Base-by-base conservation (phyloP, 768 basidiomycete genomes). In the Mycena leptocephala region DNA sequence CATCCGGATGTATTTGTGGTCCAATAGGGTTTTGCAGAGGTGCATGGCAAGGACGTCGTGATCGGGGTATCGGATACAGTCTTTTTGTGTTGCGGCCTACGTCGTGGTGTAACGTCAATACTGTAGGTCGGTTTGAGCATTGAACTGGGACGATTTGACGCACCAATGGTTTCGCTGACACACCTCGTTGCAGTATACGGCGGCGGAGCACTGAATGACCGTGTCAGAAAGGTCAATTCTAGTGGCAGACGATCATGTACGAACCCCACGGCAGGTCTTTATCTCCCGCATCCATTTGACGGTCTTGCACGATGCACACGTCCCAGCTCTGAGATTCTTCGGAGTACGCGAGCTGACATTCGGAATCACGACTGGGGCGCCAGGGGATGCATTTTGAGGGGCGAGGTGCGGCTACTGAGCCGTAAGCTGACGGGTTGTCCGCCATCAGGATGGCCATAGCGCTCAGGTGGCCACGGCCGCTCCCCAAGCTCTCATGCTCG, bases 101-200 rank as follows among this genome's bases (percentile, higher is more conserved):
- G 33, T 55, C 24, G 16, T 10, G 32, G 4, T 1, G 32, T 24
- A 11, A 16, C 35, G 13, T n/a, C n/a, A n/a, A n/a, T n/a, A n/a
- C n/a, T 30, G 2, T 5, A 22, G 9, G 30, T 67, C 65, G 7
- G 13, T 22, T 14, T 18, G 33, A n/a, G 4, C 16, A 26, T 16
- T n/a, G 35, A 20, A 10, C 10, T n/a, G n/a, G n/a, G n/a, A n/a
- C n/a, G n/a, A n/a, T n/a, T 26, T 32, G 22, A 55, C 66, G 20
- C 55, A 70, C 55, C 68, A 70, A 70, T 39, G 55, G 6, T 59
- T 70, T 13, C 68, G 68, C 41, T 70, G 68, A 43, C 56, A 70
- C 4, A 37, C 26, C 56, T 30, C 68, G n/a, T 59, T 24, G 26
- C 68, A 70, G 46, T 70, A 70, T n/a, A 41, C 18, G 0, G 55